phyloP scores from a whole-genome alignment of 129 eudicot species.

The Centella asiatica region DNA sequence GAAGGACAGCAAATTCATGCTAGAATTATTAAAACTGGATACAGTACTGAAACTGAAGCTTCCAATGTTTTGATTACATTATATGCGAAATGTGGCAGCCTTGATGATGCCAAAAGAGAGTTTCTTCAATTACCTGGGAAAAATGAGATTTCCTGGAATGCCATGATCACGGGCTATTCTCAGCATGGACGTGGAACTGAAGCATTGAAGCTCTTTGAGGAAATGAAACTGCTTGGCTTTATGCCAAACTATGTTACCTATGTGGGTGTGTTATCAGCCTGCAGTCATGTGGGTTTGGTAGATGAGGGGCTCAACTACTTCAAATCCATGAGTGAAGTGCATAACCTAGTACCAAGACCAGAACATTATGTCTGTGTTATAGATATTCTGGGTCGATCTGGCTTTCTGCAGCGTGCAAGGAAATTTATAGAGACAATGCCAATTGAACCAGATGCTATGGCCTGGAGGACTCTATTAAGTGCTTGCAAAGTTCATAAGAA shows the following conservation, averaged over 20 bases:
- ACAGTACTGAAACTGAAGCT: slow-evolving; percentile 65
- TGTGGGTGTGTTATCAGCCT: slow-evolving; percentile 84
- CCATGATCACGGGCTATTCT: slow-evolving; percentile 94
- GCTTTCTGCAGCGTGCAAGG: slow-evolving; percentile 53
- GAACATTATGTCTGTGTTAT: slow-evolving; percentile 95
- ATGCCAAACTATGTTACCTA: slow-evolving; percentile 74
- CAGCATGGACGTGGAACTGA: slow-evolving; percentile 84
- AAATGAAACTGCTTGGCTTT: slow-evolving; percentile 46
- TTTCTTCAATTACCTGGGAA: slow-evolving; percentile 51
- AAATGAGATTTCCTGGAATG: slow-evolving; percentile 91
- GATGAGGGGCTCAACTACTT: slow-evolving; percentile 80
- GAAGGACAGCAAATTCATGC: slow-evolving; percentile 85
- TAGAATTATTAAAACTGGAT: slow-evolving; percentile 57
- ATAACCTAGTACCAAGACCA: slow-evolving; percentile 57
- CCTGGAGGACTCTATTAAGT: slow-evolving; percentile 94
- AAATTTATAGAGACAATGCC: slow-evolving; percentile 72
- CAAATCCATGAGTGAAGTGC: slow-evolving; percentile 64
- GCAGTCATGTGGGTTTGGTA: slow-evolving; percentile 94
- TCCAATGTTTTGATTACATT: slow-evolving; percentile 73
- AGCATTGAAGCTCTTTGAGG: slow-evolving; percentile 70
- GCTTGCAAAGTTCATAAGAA: slow-evolving; percentile 79
- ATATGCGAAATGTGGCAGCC: slow-evolving; percentile 85
- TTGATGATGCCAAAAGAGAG: slow-evolving; percentile 60
- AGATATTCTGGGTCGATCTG: slow-evolving; percentile 90
- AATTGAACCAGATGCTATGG: slow-evolving; percentile 80